Base-by-base conservation (phyloP, 768 basidiomycete genomes). In the Lenzites betulinus region DNA sequence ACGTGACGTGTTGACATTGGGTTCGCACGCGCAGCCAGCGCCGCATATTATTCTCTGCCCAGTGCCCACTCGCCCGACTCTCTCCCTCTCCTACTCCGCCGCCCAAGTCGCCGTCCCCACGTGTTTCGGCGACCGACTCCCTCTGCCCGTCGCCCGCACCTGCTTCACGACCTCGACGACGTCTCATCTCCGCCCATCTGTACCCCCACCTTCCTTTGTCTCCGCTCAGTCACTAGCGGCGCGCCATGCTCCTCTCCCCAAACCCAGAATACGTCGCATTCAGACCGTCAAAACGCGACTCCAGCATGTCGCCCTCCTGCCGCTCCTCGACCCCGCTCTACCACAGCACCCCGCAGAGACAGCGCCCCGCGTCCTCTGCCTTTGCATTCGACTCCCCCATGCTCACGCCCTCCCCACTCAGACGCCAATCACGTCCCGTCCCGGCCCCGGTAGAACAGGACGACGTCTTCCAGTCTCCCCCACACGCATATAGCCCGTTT, bases 371-470 rank as follows among this genome's bases (percentile, higher is more conserved):
- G 20, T 43, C 64, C 13, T 66, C 70, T 23, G 39, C 65, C 18
- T 62, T 74, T 35, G 74, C 78, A 42, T 81, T 77, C 65, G 81
- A 82, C 66, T 81, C 83, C 33, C 82, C 85, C 46, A 83, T 87
- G 82, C 78, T 84, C 49, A 83, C 86, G 1, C 85, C 88, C 22
- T 89, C 88, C 6, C 86, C 86, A 12, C 78, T 85, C 60, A 77
- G 82, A 53, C 78, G 78, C 63, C 75, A 74, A 75, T 16, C 73
- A 78, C 53, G 80, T 79, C 66, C 64, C n/a, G 49, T 70, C 76
- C 6, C 69, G 66, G 59, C 56, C 60, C 62, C 64, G 59, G 57
- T 64, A 72, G 79, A 81, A 65, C 64, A 71, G 54, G 82, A 85
- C 64, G 82, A 85, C 66, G 71, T 81, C 60, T 84, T 84, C 68